Percentiles rank a stretch among this genome's conserved stretches.
Conservation (phyloP, 768 basidiomycete genomes). For the Baorangia bicolor region DNA sequence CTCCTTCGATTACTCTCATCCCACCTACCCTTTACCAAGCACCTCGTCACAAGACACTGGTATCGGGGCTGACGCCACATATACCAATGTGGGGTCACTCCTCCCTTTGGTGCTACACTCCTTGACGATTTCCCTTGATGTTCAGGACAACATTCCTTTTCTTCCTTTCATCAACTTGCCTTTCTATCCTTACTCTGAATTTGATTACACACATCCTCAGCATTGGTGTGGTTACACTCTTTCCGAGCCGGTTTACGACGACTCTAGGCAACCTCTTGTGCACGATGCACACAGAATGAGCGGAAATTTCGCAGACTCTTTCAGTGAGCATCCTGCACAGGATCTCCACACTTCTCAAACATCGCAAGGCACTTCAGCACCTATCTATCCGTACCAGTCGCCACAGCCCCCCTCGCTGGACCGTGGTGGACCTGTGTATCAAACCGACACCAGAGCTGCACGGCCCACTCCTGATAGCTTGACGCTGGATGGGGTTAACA, state of each 20-base stretch:
- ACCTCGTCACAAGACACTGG: not conserved
- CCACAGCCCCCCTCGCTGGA: not conserved
- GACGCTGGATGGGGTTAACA: constrained; percentile 1
- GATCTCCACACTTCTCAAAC: not conserved
- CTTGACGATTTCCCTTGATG: not conserved
- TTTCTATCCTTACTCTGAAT: not conserved
- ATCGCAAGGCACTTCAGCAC: not conserved
- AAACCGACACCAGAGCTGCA: not conserved
- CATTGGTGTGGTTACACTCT: not conserved
- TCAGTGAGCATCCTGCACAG: not conserved
- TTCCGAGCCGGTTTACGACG: not conserved
- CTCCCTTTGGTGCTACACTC: not conserved
- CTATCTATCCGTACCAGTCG: not conserved
- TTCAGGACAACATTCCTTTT: constrained; percentile 7
- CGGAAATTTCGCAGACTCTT: not conserved
- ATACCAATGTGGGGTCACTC: constrained; percentile 3
- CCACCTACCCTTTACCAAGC: not conserved
- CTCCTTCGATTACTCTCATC: not conserved
- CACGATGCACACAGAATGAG: not conserved
- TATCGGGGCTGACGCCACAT: constrained; percentile 1
- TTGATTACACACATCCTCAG: not conserved
- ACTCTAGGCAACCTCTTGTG: not conserved
- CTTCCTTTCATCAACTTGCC: not conserved
- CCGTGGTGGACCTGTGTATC: not conserved
- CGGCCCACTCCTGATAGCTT: not conserved